Percentiles rank a stretch among this genome's conserved stretches.
phyloP scores from a whole-genome alignment of 2,329 filamentous ascomycete genomes.

The Hypoxylon sp. region DNA sequence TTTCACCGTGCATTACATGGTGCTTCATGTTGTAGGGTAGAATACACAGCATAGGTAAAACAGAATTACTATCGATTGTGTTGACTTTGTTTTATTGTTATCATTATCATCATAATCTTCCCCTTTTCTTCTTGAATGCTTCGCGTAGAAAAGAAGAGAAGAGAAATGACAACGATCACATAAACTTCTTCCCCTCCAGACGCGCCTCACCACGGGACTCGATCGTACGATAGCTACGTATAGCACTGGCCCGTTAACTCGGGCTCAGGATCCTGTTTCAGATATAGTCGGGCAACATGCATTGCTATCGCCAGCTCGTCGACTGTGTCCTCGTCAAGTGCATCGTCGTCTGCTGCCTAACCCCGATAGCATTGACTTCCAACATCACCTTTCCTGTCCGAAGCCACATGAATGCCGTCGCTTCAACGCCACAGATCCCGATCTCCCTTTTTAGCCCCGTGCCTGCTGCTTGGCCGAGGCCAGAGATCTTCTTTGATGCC shows the following conservation, averaged over 20 bases:
- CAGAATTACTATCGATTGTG: no score
- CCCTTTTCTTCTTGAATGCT: no score
- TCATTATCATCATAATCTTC: no score
- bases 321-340: neutral
- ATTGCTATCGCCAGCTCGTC: neutral
- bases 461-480: constrained; percentile 55
- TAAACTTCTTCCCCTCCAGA: no score
- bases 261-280: no score
- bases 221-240: no score
- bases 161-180: no score
- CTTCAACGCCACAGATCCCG: constrained; percentile 54
- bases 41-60: neutral
- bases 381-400: neutral
- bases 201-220: no score
- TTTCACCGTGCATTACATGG: neutral
- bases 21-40: neutral
- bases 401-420: neutral
- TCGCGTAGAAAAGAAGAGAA: no score
- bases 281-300: neutral
- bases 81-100: no score
- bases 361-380: neutral
- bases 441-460: constrained; percentile 50
- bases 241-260: no score
- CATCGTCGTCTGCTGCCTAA: neutral
- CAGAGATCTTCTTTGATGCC: constrained; percentile 48